Percentiles rank a stretch among this genome's conserved stretches.
phyloP scores from a whole-genome alignment of 805 yeast genomes.

The Naumovozyma baii region DNA sequence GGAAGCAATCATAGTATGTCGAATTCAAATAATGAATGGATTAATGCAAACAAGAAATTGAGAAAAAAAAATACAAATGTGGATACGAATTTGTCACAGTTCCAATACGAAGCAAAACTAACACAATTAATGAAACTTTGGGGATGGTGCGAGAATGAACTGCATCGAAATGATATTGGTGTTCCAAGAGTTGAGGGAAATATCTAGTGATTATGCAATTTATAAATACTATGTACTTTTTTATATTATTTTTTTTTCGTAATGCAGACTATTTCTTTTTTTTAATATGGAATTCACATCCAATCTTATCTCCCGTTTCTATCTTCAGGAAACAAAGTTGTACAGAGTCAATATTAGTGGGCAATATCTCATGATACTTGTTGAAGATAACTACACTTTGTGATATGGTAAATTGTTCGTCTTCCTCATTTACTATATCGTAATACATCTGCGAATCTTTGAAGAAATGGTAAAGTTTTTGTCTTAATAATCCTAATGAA shows the following conservation, averaged over 20 bases:
- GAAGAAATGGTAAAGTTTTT: constrained; percentile 46
- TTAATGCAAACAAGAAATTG: not conserved
- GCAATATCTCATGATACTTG: constrained; percentile 24
- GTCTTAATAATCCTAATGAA: constrained; percentile 50
- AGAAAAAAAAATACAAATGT: not conserved
- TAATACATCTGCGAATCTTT: constrained; percentile 34
- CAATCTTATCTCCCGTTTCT: constrained; percentile 42
- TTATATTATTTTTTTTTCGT: not conserved
- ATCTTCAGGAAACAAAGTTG: constrained; percentile 44
- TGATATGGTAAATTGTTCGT: constrained; percentile 22
- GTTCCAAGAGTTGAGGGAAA: constrained; percentile 27
- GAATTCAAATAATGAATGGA: not conserved
- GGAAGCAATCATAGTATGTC: not conserved
- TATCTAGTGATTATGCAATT: too few relatives aligned
- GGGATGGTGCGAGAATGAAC: constrained; percentile 53
- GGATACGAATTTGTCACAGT: constrained; percentile 5
- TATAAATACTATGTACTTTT: not conserved
- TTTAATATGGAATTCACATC: constrained; percentile 29
- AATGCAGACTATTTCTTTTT: not conserved
- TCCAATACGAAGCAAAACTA: constrained; percentile 30
- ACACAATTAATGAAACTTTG: constrained; percentile 51
- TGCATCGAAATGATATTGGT: constrained; percentile 32
- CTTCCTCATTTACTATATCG: constrained; percentile 11
- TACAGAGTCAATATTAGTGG: constrained; percentile 32
- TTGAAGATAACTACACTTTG: constrained; percentile 32